Conservation (phyloP, 2,329 filamentous ascomycete species). For the Aplosporella prunicola region DNA sequence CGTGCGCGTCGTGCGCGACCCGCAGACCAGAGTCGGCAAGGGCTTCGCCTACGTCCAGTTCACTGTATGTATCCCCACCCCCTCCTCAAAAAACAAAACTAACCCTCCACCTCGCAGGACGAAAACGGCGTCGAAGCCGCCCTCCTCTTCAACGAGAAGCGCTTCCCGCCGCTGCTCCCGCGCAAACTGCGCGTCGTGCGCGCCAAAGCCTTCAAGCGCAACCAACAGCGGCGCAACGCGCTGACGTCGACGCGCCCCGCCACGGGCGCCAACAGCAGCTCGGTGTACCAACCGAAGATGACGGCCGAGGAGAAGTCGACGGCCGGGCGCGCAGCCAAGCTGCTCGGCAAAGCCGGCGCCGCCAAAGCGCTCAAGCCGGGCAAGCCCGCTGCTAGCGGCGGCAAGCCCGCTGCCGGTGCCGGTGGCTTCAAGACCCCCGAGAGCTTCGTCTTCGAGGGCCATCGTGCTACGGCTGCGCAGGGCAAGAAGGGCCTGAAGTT, state of each 20-base stretch:
- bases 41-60: slow-evolving; percentile 98
- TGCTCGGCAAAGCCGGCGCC: slow-evolving; percentile 62
- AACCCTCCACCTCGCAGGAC: slow-evolving; percentile 42
- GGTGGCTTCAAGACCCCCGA: slow-evolving; percentile 50
- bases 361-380: slow-evolving; percentile 24
- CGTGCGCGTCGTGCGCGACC: slow-evolving; percentile 83
- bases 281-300: slow-evolving; percentile 59
- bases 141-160: slow-evolving; percentile 78
- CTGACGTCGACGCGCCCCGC: slow-evolving; percentile 18
- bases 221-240: slow-evolving; percentile 25
- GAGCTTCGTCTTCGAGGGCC: slow-evolving; percentile 71
- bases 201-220: slow-evolving; percentile 56
- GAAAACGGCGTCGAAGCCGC: slow-evolving; percentile 85
- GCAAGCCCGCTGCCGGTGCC: slow-evolving; percentile 9
- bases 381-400: slow-evolving; percentile 1
- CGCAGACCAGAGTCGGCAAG: slow-evolving; percentile 86
- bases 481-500: slow-evolving; percentile 54
- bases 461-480: slow-evolving; percentile 58
- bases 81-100: neutral
- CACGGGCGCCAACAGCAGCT: slow-evolving; percentile 12
- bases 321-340: slow-evolving; percentile 62
- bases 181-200: slow-evolving; percentile 76
- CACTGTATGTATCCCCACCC: slow-evolving; percentile 41
- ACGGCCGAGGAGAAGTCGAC: slow-evolving; percentile 61
- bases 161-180: slow-evolving; percentile 89